These are phyloP conservation scores for Brettanomyces bruxellensis DNA, from an alignment of 805 yeast genomes.

Conservation along the genomic window DNA sequence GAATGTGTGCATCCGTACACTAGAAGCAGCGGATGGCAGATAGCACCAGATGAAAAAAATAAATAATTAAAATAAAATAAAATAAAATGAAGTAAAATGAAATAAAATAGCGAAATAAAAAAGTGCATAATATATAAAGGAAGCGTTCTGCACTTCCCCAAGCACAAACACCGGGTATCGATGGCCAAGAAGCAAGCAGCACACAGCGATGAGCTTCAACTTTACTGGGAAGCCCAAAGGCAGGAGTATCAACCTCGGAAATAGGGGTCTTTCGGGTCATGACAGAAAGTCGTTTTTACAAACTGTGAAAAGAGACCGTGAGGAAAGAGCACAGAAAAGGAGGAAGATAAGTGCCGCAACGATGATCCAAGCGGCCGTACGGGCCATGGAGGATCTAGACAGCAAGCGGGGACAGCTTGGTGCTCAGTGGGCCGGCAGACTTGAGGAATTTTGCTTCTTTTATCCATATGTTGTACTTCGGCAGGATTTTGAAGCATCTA, in stretches of 20 bases:
- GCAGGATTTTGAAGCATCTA: slow-evolving; percentile 5
- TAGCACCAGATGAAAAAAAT: too few species aligned
- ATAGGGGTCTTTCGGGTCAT: slow-evolving; percentile 16
- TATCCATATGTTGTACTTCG: slow-evolving; percentile 10
- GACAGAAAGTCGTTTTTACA: slow-evolving; percentile 41
- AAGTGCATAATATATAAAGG: too few species aligned
- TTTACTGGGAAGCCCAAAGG: slow-evolving; percentile 25
- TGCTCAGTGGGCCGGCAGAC: slow-evolving; percentile 17
- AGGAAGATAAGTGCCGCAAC: slow-evolving; percentile 39
- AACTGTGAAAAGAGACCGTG: slow-evolving; percentile 58
- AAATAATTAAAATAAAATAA: too few species aligned
- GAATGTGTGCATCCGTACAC: too few species aligned
- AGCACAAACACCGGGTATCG: too few species aligned
- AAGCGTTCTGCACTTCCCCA: too few species aligned
- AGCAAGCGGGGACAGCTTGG: slow-evolving; percentile 15
- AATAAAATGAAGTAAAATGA: too few species aligned
- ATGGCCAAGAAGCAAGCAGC: neutral
- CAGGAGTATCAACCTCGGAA: slow-evolving; percentile 43
- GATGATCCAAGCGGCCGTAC: slow-evolving; percentile 40
- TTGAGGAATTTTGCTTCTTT: slow-evolving; percentile 24
- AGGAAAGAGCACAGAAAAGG: slow-evolving; percentile 50
- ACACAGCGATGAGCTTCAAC: slow-evolving; percentile 17
- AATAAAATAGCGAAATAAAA: too few species aligned
- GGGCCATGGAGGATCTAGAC: slow-evolving; percentile 30
- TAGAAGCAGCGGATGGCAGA: too few species aligned